These are phyloP conservation scores for Physcia stellaris DNA, from an alignment of 495 filamentous ascomycete species.

Conservation along the genomic window DNA sequence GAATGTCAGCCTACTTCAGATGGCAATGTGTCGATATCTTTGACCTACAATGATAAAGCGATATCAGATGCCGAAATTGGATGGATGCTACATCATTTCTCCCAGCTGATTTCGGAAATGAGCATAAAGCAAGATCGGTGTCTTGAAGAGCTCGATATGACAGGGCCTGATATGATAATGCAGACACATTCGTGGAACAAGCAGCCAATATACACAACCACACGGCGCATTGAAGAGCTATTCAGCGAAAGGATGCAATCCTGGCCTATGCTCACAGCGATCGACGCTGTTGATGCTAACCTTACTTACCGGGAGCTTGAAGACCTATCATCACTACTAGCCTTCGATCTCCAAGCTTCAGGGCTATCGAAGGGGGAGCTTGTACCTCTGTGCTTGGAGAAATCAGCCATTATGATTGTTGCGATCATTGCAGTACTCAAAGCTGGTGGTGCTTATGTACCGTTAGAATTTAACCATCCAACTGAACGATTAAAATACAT, in stretches of 20 bases:
- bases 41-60: not conserved
- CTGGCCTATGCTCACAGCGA: not conserved
- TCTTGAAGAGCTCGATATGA: not conserved
- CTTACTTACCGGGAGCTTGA: not conserved
- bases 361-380: not conserved
- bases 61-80: not conserved
- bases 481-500: constrained; percentile 18
- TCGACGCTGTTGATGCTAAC: not conserved
- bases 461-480: constrained; percentile 27
- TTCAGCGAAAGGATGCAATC: not conserved
- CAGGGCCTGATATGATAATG: not conserved
- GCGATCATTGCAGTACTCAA: constrained; percentile 32
- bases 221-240: not conserved
- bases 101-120: not conserved
- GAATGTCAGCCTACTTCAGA: constrained; percentile 1
- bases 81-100: constrained; percentile 1
- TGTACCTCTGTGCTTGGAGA: not conserved
- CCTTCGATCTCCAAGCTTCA: not conserved
- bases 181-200: not conserved
- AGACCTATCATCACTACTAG: not conserved
- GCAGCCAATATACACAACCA: not conserved
- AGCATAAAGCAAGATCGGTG: not conserved
- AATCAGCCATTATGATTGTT: constrained; percentile 24
- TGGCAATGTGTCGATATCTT: not conserved
- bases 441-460: constrained; percentile 28